Evolutionary conservation across 2,329 filamentous ascomycete genomes (phyloP).

Genomic region (Penicillium sp.): DNA sequence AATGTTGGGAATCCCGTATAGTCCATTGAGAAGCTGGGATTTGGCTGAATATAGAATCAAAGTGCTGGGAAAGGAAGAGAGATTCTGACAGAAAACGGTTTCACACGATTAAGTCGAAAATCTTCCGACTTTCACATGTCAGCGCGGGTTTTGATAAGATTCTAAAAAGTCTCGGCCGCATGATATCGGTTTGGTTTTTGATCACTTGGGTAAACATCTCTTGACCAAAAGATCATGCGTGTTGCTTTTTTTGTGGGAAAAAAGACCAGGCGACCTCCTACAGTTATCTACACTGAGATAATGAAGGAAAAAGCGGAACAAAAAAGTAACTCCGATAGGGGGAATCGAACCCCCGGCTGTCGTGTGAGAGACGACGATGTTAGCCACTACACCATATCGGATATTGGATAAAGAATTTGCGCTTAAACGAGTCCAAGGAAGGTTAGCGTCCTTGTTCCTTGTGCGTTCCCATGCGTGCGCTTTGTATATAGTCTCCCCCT

Average conservation of each 20-base stretch:
- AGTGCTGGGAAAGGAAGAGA: background rate
- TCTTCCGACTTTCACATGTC: background rate
- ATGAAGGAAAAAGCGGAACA: background rate
- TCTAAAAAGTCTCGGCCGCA: too few species aligned
- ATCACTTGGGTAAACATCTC: too few species aligned
- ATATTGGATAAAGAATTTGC: background rate
- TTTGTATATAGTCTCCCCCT: background rate
- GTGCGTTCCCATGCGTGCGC: background rate
- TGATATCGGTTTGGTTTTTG: too few species aligned
- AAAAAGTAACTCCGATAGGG: conserved; percentile 24
- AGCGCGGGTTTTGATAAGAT: background rate
- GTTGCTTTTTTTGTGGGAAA: too few species aligned
- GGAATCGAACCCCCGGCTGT: conserved; percentile 34
- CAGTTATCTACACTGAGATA: too few species aligned
- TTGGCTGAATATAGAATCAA: background rate
- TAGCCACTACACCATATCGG: conserved; percentile 35
- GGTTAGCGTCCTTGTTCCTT: background rate
- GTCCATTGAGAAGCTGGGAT: conserved; percentile 15
- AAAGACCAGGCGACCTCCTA: too few species aligned
- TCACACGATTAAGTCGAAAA: background rate
- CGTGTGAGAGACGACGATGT: conserved; percentile 34
- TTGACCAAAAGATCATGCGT: too few species aligned
- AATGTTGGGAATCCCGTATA: conserved; percentile 21
- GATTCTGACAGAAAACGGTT: background rate
- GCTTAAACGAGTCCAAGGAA: too few species aligned